Evolutionary conservation across 352 stramenopile genomes (phyloP).

Genomic region (Phytophthora sansomeana): DNA sequence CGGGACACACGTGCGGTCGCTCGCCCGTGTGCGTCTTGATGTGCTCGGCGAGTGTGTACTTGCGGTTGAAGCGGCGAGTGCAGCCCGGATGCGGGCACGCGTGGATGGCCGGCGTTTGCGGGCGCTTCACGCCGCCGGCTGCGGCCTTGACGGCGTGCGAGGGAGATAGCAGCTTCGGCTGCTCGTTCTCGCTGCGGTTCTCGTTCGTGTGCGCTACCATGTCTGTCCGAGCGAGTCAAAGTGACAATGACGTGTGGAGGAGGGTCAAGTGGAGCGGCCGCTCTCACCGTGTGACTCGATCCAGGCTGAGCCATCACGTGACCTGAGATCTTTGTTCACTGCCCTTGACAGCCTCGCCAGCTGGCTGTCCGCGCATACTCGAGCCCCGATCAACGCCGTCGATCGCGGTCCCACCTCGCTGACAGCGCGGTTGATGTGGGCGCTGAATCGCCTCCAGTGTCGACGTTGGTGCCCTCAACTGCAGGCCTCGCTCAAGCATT

Average conservation of each 20-base stretch:
- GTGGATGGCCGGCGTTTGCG: not conserved
- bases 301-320: conserved; percentile 30
- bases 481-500: conserved; percentile 12
- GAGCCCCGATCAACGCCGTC: not conserved
- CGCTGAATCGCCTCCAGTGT: conserved; percentile 23
- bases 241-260: conserved; percentile 29
- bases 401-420: conserved; percentile 26
- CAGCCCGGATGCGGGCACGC: conserved; percentile 39
- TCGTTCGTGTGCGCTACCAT: conserved; percentile 23
- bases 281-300: conserved; percentile 41
- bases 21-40: conserved; percentile 81
- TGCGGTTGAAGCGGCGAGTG: conserved; percentile 66
- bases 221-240: conserved; percentile 17
- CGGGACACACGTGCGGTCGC: conserved; percentile 48
- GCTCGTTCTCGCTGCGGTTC: conserved; percentile 3
- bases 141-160: conserved; percentile 1
- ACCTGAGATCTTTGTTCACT: conserved; percentile 41
- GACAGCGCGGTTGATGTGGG: conserved; percentile 8
- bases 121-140: conserved; percentile 19
- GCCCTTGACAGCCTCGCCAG: conserved; percentile 17
- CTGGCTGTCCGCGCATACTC: conserved; percentile 3
- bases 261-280: conserved; percentile 20
- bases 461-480: too few relatives aligned
- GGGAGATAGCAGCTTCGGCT: conserved; percentile 10
- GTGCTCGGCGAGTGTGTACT: conserved; percentile 77